Evolutionary conservation across 768 basidiomycete species (phyloP), one percentile per base, ranked within the genome.

Genomic region (Naganishia friedmannii): DNA sequence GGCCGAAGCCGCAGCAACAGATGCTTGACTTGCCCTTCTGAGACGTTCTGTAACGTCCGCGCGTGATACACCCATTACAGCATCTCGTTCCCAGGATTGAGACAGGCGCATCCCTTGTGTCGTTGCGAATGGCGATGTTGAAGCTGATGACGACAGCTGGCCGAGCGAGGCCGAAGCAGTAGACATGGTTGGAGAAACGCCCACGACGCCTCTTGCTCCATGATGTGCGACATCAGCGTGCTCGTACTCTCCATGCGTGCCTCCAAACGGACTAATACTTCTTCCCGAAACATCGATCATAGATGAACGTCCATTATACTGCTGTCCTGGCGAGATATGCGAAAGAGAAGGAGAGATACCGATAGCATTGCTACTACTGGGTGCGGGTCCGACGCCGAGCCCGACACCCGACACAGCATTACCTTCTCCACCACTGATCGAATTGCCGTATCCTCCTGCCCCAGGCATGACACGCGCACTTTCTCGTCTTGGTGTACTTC

Each of bases 241-340:
- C 3, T 51, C 48, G 48, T 7, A 21, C 12, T 51, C 23, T 4
- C 23, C 23, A 21, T 12, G n/a, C 6, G 7, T 21, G 23, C 48
- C 42, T 17, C 42, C 60, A 45, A 63, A 63, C 42, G 60, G 60
- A 42, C 39, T 45, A 42, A 45, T 17, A 29, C 39, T 63, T 23
- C 60, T 46, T 10, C 10, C 60, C 3, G 48, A 42, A 3, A 23
- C 42, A 12, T 6, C 57, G 8, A 21, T n/a, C 57, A 58, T 45
- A 9, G 23, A 3, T 21, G 37, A 46, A 28, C 29, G 32, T 10
- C 17, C 31, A n/a, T 32, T 37, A 17, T 32, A 21, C 32, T 34
- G 34, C 9, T 58, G 29, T 34, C 57, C 34, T n/a, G 57, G 57
- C 13, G 34, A 39, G 34, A 58, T 23, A 13, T 58, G 29, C 21